Evolutionary conservation across 169 alveolate species (phyloP).

Genomic region (Cryptosporidium xiaoi): DNA sequence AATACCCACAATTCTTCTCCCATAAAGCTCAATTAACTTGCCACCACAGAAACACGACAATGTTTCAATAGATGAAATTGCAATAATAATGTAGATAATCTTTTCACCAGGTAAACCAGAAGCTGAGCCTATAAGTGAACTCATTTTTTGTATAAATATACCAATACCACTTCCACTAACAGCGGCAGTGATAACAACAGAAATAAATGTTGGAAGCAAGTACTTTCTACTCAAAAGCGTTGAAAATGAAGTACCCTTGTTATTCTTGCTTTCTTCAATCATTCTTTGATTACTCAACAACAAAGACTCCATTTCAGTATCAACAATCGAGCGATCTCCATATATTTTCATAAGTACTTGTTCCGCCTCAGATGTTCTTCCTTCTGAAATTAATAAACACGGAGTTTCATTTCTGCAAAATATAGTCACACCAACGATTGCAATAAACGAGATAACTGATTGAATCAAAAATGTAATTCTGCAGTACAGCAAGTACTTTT

Average conservation of each 20-base stretch:
- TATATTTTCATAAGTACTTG: slow-evolving; percentile 58
- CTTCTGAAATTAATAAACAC: slow-evolving; percentile 19
- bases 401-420: slow-evolving; percentile 61
- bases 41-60: slow-evolving; percentile 61
- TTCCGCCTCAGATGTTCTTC: slow-evolving; percentile 51
- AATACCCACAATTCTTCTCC: slow-evolving; percentile 60
- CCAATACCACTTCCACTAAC: slow-evolving; percentile 74
- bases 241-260: slow-evolving; percentile 15
- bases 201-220: slow-evolving; percentile 30
- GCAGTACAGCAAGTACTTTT: slow-evolving; percentile 9
- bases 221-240: slow-evolving; percentile 20
- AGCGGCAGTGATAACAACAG: slow-evolving; percentile 27
- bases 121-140: slow-evolving; percentile 49
- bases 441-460: background rate
- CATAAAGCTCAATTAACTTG: slow-evolving; percentile 25
- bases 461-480: slow-evolving; percentile 7
- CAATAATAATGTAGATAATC: slow-evolving; percentile 31
- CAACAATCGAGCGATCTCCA: slow-evolving; percentile 1
- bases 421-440: background rate
- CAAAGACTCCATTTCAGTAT: slow-evolving; percentile 29
- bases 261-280: slow-evolving; percentile 22
- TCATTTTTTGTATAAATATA: slow-evolving; percentile 55
- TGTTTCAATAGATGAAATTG: slow-evolving; percentile 14
- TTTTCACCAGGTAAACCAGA: slow-evolving; percentile 49
- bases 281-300: slow-evolving; percentile 11